A percentile compares a stretch with the other conserved stretches of the same genome.
Evolutionary conservation across 2,329 filamentous ascomycete species (phyloP).

Genomic region (Westerdykella sp.): DNA sequence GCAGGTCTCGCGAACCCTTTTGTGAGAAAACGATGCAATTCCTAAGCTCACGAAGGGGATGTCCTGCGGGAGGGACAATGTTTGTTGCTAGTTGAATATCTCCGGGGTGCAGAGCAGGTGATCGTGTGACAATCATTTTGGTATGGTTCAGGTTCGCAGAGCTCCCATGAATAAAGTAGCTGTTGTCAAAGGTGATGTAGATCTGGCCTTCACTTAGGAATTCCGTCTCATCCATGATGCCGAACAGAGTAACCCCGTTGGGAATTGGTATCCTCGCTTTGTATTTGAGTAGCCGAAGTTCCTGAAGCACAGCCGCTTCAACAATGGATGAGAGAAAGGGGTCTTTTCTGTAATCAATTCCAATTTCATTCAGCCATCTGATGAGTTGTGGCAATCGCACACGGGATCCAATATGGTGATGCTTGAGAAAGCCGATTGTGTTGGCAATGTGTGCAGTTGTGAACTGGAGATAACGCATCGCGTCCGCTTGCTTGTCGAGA

Average conservation of each 20-base stretch:
- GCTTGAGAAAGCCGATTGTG: conserved; percentile 58
- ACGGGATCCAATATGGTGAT: conserved; percentile 52
- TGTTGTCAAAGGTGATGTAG: conserved; percentile 29
- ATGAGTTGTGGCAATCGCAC: conserved; percentile 58
- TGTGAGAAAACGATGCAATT: conserved; percentile 75
- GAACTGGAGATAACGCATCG: conserved; percentile 52
- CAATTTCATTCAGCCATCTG: conserved; percentile 48
- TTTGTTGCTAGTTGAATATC: conserved; percentile 63
- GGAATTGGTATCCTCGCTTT: conserved; percentile 65
- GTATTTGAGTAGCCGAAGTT: conserved; percentile 69
- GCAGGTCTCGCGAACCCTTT: conserved; percentile 63
- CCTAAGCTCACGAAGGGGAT: conserved; percentile 54
- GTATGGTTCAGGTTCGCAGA: not conserved
- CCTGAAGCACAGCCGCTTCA: conserved; percentile 60
- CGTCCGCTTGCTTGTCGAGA: conserved; percentile 53
- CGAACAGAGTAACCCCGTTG: conserved; percentile 66
- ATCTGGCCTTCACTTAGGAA: conserved; percentile 60
- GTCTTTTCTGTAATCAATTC: conserved; percentile 60
- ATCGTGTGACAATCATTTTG: conserved; percentile 53
- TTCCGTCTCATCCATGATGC: conserved; percentile 73
- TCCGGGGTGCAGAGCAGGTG: conserved; percentile 71
- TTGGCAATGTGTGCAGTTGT: conserved; percentile 54
- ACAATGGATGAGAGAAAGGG: conserved; percentile 59
- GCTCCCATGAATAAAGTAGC: not conserved
- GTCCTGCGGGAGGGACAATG: conserved; percentile 50